A percentile compares a stretch with the other conserved stretches of the same genome.
Conservation (phyloP, 192 early-diverging fungal genomes). For the Linnemannia schmuckeri region DNA sequence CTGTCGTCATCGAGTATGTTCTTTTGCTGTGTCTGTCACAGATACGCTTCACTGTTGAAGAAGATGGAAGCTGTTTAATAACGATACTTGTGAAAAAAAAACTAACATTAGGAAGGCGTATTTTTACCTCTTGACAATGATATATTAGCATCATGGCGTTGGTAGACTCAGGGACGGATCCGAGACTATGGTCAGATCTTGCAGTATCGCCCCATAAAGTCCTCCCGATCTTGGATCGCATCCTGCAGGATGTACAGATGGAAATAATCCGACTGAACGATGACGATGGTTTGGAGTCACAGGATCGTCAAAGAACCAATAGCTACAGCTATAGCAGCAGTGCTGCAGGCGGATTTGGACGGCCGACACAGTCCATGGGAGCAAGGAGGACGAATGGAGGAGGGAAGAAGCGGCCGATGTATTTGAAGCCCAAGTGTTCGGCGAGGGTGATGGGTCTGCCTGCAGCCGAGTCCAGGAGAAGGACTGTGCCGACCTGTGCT, state of each 20-base stretch:
- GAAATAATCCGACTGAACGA: conserved; percentile 26
- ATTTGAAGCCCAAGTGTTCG: conserved; percentile 44
- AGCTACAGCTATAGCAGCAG: neutral
- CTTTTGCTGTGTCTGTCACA: too few species aligned
- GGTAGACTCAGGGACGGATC: conserved; percentile 29
- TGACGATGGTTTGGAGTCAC: neutral
- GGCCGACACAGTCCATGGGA: neutral
- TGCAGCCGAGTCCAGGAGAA: conserved; percentile 49
- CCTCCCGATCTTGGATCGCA: conserved; percentile 38
- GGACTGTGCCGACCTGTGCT: conserved; percentile 66
- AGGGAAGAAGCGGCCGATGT: conserved; percentile 11
- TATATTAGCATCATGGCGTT: conserved; percentile 30
- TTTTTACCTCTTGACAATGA: neutral
- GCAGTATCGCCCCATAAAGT: conserved; percentile 37
- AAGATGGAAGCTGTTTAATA: too few species aligned
- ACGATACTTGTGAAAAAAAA: neutral
- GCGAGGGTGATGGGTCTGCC: conserved; percentile 41
- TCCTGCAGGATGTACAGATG: conserved; percentile 41
- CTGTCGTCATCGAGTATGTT: conserved; percentile 45
- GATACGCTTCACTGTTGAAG: too few species aligned
- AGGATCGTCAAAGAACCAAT: neutral
- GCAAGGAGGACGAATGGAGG: neutral
- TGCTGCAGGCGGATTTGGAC: neutral
- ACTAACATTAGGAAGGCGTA: neutral
- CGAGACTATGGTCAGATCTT: conserved; percentile 21